Conservation (phyloP, 306 rosid species). For the Rosa rugosa region DNA sequence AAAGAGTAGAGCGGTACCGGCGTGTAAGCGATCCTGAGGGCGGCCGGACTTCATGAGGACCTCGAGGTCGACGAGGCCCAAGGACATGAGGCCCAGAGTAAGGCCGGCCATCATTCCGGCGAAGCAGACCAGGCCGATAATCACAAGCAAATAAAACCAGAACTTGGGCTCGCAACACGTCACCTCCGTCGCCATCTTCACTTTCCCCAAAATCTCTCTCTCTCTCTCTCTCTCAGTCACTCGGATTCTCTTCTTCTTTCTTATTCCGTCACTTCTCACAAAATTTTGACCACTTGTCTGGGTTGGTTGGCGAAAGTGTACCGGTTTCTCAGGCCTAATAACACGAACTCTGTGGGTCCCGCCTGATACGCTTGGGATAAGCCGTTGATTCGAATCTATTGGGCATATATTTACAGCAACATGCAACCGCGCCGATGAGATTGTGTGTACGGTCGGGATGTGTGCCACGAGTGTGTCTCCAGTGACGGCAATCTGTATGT, state of each 20-base stretch:
- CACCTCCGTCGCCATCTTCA: slow-evolving; percentile 56
- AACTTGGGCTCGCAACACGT: slow-evolving; percentile 67
- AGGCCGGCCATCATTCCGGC: slow-evolving; percentile 99
- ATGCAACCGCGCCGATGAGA: too few relatives aligned
- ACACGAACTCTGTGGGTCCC: not conserved
- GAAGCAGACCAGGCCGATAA: slow-evolving; percentile 67
- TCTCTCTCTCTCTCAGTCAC: not conserved
- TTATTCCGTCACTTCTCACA: not conserved
- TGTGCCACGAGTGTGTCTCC: not conserved
- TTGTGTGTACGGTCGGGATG: not conserved
- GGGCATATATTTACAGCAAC: not conserved
- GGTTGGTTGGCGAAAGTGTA: not conserved
- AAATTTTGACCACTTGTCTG: not conserved
- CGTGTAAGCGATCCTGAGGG: slow-evolving; percentile 87
- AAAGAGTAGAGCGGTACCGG: slow-evolving; percentile 33
- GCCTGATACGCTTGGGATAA: not conserved
- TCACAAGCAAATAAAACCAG: slow-evolving; percentile 45
- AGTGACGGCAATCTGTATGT: not conserved
- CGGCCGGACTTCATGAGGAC: slow-evolving; percentile 96
- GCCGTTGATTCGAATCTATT: not conserved
- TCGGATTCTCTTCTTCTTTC: not conserved
- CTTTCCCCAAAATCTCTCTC: not conserved
- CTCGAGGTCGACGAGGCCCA: slow-evolving; percentile 95
- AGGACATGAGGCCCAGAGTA: slow-evolving; percentile 95
- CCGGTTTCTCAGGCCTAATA: not conserved